These are phyloP conservation scores for Cadophora luteo-olivacea DNA, from an alignment of 2,329 filamentous ascomycete genomes.

Conservation along the genomic window DNA sequence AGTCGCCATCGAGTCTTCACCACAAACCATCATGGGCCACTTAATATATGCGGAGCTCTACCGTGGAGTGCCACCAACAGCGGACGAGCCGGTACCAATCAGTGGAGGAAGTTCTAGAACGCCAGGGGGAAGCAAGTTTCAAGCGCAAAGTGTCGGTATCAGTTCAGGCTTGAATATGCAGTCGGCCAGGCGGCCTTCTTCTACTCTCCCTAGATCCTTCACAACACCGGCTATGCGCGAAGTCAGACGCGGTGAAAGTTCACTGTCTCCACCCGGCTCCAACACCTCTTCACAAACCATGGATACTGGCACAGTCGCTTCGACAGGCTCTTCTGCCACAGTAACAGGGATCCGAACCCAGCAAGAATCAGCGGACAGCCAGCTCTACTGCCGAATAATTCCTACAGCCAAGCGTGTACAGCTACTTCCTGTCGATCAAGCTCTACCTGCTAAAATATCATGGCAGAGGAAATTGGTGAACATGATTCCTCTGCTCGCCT, in stretches of 20 bases:
- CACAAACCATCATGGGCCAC: constrained; percentile 74
- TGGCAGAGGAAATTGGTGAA: constrained; percentile 67
- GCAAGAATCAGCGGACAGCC: constrained; percentile 43
- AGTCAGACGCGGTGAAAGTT: constrained; percentile 39
- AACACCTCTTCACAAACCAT: constrained; percentile 58
- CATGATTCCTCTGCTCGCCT: constrained; percentile 72
- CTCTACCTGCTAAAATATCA: constrained; percentile 72
- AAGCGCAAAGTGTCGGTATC: constrained; percentile 26
- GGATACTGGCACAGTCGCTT: constrained; percentile 60
- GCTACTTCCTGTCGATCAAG: constrained; percentile 73
- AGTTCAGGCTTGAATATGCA: constrained; percentile 25
- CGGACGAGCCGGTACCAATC: constrained; percentile 66
- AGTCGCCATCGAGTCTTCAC: constrained; percentile 71
- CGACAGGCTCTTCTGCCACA: constrained; percentile 39
- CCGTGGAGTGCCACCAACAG: constrained; percentile 65
- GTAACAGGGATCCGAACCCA: constrained; percentile 32
- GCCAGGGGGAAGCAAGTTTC: constrained; percentile 23
- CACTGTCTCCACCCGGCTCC: constrained; percentile 41
- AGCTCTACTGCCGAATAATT: constrained; percentile 64
- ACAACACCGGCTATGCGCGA: constrained; percentile 40
- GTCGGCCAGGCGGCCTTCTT: constrained; percentile 29
- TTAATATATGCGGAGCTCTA: constrained; percentile 76
- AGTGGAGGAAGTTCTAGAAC: constrained; percentile 16
- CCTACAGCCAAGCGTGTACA: constrained; percentile 69
- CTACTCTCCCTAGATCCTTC: constrained; percentile 39